A percentile compares a stretch with the other conserved stretches of the same genome.
Conservation (phyloP, 768 basidiomycete species). For the Myochromella boudieri region DNA sequence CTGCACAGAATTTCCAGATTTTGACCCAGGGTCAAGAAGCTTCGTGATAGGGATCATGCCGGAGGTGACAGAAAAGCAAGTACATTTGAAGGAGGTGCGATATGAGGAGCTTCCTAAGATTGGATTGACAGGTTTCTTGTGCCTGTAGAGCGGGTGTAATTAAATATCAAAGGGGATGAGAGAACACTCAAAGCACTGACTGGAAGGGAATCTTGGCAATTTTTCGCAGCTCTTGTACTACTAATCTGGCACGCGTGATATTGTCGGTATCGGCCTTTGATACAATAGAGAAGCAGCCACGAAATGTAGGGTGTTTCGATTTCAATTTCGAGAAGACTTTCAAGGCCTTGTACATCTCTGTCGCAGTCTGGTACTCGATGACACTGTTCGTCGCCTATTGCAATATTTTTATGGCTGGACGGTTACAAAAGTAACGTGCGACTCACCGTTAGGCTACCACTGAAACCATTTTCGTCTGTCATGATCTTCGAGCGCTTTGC, state of each 20-base stretch:
- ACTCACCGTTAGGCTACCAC: no score
- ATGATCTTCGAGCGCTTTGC: constrained; percentile 21
- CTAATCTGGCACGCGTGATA: constrained; percentile 20
- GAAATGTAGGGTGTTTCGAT: constrained; percentile 15
- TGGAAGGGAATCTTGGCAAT: constrained; percentile 27
- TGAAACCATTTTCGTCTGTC: no score
- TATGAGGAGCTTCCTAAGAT: not conserved
- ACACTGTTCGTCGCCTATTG: not conserved
- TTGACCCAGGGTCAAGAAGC: no score
- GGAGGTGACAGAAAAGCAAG: constrained; percentile 1
- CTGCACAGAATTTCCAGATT: no score
- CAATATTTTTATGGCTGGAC: no score
- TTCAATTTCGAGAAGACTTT: constrained; percentile 10
- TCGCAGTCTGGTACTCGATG: constrained; percentile 29
- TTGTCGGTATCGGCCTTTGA: constrained; percentile 22
- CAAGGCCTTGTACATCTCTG: constrained; percentile 25
- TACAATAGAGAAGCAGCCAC: constrained; percentile 31
- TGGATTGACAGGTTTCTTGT: not conserved
- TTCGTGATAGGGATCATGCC: not conserved
- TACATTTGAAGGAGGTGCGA: constrained; percentile 1
- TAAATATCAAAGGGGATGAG: no score
- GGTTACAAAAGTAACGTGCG: no score
- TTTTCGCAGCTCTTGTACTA: constrained; percentile 28
- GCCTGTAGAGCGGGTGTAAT: not conserved
- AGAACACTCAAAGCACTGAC: constrained; percentile 25